Percentiles rank a stretch among this genome's conserved stretches.
These are phyloP conservation scores for Rhazya stricta DNA, from an alignment of 257 asterid species.

Conservation along the genomic window DNA sequence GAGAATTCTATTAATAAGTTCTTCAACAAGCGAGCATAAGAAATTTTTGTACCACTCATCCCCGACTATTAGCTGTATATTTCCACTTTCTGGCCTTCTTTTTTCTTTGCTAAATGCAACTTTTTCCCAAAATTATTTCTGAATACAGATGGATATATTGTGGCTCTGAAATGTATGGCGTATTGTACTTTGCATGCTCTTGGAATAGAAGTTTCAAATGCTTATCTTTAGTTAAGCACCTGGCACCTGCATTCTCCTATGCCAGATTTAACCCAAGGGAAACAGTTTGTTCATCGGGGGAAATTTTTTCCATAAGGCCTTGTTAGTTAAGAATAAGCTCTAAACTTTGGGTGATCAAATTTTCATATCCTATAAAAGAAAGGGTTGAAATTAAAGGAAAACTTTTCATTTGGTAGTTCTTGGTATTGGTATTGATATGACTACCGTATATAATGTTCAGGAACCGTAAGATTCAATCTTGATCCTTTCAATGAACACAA, in stretches of 20 bases:
- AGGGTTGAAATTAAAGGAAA: neutral
- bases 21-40: neutral
- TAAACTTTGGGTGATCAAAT: neutral
- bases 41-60: neutral
- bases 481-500: slow-evolving; percentile 95
- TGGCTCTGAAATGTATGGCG: neutral
- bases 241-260: neutral
- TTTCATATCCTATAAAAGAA: too few species aligned
- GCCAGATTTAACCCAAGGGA: neutral
- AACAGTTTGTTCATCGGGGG: neutral
- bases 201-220: neutral
- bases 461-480: slow-evolving; percentile 87
- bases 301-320: neutral
- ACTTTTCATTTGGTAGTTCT: neutral
- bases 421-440: neutral
- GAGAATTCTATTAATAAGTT: neutral
- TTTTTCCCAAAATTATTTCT: neutral
- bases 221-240: neutral
- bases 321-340: neutral
- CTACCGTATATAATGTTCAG: slow-evolving; percentile 27
- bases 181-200: neutral
- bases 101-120: neutral
- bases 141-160: neutral
- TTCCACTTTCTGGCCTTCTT: neutral
- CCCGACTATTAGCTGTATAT: neutral